Evolutionary conservation across 2,329 filamentous ascomycete genomes (phyloP).

Genomic region (Ophiocordyceps polyrhachis-furcata): DNA sequence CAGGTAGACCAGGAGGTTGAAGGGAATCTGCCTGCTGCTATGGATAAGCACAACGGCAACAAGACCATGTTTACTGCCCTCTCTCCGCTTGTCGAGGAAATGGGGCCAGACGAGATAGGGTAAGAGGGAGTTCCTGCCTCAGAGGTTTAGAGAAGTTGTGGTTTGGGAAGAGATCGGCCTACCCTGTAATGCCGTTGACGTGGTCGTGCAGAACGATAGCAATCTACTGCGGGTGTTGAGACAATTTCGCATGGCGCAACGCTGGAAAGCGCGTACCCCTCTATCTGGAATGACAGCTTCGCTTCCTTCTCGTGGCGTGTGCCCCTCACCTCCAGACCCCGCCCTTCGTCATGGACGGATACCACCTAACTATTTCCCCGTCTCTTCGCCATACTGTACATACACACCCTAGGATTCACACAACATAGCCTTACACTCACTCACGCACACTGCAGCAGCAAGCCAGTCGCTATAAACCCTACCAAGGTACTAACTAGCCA

Average conservation of each 20-base stretch:
- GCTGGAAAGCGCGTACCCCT: no score
- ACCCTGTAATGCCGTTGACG: no score
- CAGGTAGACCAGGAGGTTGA: slow-evolving; percentile 23
- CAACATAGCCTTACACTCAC: no score
- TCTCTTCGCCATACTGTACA: neutral
- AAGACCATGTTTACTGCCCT: slow-evolving; percentile 1
- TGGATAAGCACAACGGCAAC: slow-evolving; percentile 11
- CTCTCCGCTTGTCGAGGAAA: neutral
- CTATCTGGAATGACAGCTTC: neutral
- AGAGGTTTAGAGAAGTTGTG: no score
- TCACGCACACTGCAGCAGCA: no score
- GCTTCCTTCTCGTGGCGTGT: neutral
- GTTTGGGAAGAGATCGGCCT: no score
- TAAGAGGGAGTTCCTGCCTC: no score
- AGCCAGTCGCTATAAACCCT: no score
- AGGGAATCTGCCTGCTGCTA: slow-evolving; percentile 12
- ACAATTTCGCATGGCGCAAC: neutral
- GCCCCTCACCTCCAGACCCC: neutral
- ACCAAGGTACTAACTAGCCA: slow-evolving; percentile 13
- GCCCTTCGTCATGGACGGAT: neutral
- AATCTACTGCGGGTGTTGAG: neutral
- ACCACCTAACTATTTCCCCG: neutral
- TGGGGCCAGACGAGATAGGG: neutral
- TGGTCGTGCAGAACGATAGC: neutral
- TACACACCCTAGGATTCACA: no score